Conservation (phyloP, 371 early-diverging fungal genomes). For the Coemansia sp. region DNA sequence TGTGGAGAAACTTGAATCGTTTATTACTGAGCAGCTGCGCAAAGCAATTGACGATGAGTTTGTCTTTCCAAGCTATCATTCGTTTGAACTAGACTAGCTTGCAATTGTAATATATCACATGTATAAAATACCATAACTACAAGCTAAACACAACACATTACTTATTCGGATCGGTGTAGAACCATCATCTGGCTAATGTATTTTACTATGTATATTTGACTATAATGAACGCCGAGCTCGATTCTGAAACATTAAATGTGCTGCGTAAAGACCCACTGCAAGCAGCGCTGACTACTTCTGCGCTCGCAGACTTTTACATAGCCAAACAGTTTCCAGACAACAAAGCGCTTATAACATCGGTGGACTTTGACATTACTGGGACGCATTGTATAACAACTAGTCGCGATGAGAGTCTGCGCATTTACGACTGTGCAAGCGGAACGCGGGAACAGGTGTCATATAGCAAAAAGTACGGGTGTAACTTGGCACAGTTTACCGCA, state of each 20-base stretch:
- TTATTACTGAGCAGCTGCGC: slow-evolving; percentile 86
- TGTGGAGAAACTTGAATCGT: slow-evolving; percentile 87
- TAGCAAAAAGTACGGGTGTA: slow-evolving; percentile 85
- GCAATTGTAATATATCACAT: no score
- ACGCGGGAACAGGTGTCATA: slow-evolving; percentile 62
- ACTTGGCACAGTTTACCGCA: slow-evolving; percentile 82
- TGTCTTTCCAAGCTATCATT: slow-evolving; percentile 85
- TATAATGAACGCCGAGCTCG: slow-evolving; percentile 10
- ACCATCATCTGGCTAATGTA: no score
- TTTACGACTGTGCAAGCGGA: slow-evolving; percentile 75
- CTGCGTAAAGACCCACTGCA: slow-evolving; percentile 37
- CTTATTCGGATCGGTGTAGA: no score
- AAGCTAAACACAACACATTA: no score
- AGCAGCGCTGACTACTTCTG: slow-evolving; percentile 13
- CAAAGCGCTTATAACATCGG: slow-evolving; percentile 64
- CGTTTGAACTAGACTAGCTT: slow-evolving; percentile 49
- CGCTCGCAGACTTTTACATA: slow-evolving; percentile 36
- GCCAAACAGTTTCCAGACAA: slow-evolving; percentile 71
- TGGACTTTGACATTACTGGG: slow-evolving; percentile 75
- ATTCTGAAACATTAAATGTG: slow-evolving; percentile 10
- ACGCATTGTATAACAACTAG: slow-evolving; percentile 71
- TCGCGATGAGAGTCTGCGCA: slow-evolving; percentile 75
- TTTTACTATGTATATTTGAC: no score
- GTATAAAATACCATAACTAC: no score
- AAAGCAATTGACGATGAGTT: slow-evolving; percentile 84